These are phyloP conservation scores for Friedmanniomyces endolithicus DNA, from an alignment of 495 filamentous ascomycete species.

Conservation along the genomic window DNA sequence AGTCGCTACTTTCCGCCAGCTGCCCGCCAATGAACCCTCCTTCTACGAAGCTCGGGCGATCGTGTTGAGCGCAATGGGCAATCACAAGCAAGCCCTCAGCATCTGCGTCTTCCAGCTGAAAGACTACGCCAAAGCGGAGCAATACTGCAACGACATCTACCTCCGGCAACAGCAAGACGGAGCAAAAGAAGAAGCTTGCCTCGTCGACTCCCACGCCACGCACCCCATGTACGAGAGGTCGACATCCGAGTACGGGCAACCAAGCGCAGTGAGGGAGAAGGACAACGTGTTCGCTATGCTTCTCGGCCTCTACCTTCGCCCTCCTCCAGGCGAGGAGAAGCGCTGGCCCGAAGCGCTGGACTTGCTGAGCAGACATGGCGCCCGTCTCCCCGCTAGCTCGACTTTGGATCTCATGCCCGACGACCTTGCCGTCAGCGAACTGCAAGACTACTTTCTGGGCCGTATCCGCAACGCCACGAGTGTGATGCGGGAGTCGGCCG, in stretches of 20 bases:
- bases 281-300: slow-evolving; percentile 82
- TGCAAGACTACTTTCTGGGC: slow-evolving; percentile 85
- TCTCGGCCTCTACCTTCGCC: slow-evolving; percentile 77
- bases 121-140: slow-evolving; percentile 82
- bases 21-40: slow-evolving; percentile 67
- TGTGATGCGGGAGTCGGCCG: slow-evolving; percentile 59
- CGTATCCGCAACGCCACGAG: slow-evolving; percentile 80
- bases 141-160: slow-evolving; percentile 82
- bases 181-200: neutral
- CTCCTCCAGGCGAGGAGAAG: slow-evolving; percentile 58
- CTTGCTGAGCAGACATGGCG: slow-evolving; percentile 83
- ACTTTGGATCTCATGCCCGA: slow-evolving; percentile 80
- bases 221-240: slow-evolving; percentile 3
- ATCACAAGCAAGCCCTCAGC: slow-evolving; percentile 83
- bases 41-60: slow-evolving; percentile 88
- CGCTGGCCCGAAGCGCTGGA: slow-evolving; percentile 61
- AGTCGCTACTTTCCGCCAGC: slow-evolving; percentile 55
- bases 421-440: slow-evolving; percentile 57
- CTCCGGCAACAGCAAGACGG: slow-evolving; percentile 22
- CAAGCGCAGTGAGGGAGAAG: slow-evolving; percentile 41
- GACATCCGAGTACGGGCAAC: neutral
- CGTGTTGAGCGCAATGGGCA: slow-evolving; percentile 87
- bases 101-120: slow-evolving; percentile 93
- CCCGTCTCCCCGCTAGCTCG: slow-evolving; percentile 72
- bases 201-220: slow-evolving; percentile 20